Evolutionary conservation across 1,284 basidiomycete genomes (phyloP), one percentile per base, ranked within the genome.

Genomic region (Heimioporus punctisporus): DNA sequence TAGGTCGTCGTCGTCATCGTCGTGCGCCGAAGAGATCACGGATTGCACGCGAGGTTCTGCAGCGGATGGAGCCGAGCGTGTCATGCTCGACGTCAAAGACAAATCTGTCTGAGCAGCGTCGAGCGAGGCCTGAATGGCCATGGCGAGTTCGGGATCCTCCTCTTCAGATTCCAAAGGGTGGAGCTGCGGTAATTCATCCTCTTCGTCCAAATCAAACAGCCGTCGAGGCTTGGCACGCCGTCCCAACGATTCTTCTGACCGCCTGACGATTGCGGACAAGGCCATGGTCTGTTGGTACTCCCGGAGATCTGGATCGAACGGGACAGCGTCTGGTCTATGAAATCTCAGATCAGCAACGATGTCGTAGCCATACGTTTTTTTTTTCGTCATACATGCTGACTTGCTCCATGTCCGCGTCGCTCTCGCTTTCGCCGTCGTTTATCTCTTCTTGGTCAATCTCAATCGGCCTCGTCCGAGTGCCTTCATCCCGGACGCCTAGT

Each of bases 381-480:
- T n/a, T 12, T 21, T 19, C 50, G 24, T 69, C 84, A 64, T 73
- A 91, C 90, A 90, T 85, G 47, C 71, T 62, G 26, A 93, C 82
- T 66, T 92, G 88, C 64, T 93, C 90, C 85, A 90, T 91, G 34
- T 90, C 88, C 57, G 75, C 75, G 44, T 88, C 86, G 44, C 80
- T 81, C 26, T 81, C 79, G 50, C 79, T 80, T 30, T 79, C 78
- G 23, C 74, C 75, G 50, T 65, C 54, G 51, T 64, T 47, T 54
- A 69, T 71, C 58, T 60, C 64, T 15, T 82, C 82, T 37, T 82
- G 80, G 63, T 93, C 92, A 56, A 98, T 84, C 54, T 89, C 83
- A 57, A 99, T 98, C 1, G 97, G 95, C 63, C 93, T 94, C 54
- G 82, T 77, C 5, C 84, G 92, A 5, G 82, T 84, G 66, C 94